Percentiles rank a stretch among this genome's conserved stretches.
Conservation (phyloP, 1,284 basidiomycete species). For the Heterobasidion annosum region DNA sequence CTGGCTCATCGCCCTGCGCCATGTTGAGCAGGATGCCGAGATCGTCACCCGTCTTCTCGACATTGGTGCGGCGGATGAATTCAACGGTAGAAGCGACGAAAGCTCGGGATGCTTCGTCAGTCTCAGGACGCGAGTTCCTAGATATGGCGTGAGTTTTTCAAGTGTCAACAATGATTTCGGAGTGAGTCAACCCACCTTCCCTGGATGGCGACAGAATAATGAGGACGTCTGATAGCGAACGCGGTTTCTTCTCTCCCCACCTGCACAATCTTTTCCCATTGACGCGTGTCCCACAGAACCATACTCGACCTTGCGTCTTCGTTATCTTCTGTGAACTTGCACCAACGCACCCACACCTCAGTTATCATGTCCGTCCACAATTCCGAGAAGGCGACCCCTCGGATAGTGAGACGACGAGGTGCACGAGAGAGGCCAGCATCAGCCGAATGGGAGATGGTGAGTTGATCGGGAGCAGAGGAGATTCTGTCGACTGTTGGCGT, state of each 20-base stretch:
- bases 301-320: constrained; percentile 13
- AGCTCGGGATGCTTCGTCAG: background rate
- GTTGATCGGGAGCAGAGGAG: constrained; percentile 9
- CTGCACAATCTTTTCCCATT: constrained; percentile 9
- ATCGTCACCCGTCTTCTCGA: constrained; percentile 11
- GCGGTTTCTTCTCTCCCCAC: constrained; percentile 12
- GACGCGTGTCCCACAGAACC: constrained; percentile 15
- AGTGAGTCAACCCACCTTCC: constrained; percentile 10
- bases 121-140: constrained; percentile 1
- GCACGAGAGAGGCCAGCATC: constrained; percentile 12
- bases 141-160: background rate
- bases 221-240: constrained; percentile 11
- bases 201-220: constrained; percentile 15
- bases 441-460: constrained; percentile 13
- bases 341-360: constrained; percentile 14
- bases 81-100: background rate
- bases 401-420: constrained; percentile 13
- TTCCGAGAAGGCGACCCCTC: constrained; percentile 14
- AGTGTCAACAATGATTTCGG: background rate
- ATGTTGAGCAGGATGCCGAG: constrained; percentile 14
- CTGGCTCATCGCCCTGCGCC: constrained; percentile 12
- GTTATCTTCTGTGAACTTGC: constrained; percentile 14
- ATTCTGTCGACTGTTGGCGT: constrained; percentile 13
- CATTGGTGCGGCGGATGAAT: constrained; percentile 14
- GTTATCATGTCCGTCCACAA: constrained; percentile 6